These are phyloP conservation scores for Rhodocollybia butyracea DNA, from an alignment of 768 basidiomycete genomes.

Conservation along the genomic window DNA sequence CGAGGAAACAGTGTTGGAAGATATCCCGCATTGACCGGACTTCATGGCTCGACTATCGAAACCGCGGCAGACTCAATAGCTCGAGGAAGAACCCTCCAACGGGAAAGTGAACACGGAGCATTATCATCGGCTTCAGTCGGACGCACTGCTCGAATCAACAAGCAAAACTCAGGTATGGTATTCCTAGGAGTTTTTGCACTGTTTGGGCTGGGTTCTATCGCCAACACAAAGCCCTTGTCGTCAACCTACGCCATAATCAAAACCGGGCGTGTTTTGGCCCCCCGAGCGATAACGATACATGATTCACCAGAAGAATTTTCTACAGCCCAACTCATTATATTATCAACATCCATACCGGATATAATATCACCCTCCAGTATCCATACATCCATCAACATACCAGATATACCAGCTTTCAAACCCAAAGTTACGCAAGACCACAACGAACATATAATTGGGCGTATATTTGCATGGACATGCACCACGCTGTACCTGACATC, in stretches of 20 bases:
- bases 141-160: slow-evolving; percentile 61
- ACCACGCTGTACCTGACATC: slow-evolving; percentile 92
- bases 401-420: slow-evolving; percentile 12
- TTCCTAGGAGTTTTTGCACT: slow-evolving; percentile 78
- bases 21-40: slow-evolving; percentile 23
- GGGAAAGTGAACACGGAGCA: slow-evolving; percentile 28
- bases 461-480: slow-evolving; percentile 93
- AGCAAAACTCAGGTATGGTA: slow-evolving; percentile 73
- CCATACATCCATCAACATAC: slow-evolving; percentile 8
- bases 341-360: neutral
- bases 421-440: slow-evolving; percentile 22
- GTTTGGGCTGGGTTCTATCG: slow-evolving; percentile 60
- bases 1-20: slow-evolving; percentile 44
- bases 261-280: slow-evolving; percentile 47
- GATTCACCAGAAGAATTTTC: neutral
- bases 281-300: slow-evolving; percentile 8
- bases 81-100: slow-evolving; percentile 45
- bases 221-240: slow-evolving; percentile 23
- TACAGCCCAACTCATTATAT: neutral
- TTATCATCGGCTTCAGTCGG: slow-evolving; percentile 21
- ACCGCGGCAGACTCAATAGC: slow-evolving; percentile 21
- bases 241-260: neutral
- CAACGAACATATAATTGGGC: slow-evolving; percentile 72
- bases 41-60: slow-evolving; percentile 29
- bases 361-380: neutral